A percentile compares a stretch with the other conserved stretches of the same genome.
These are phyloP conservation scores for Solanum sitiens DNA, from an alignment of 257 asterid genomes.

Conservation along the genomic window DNA sequence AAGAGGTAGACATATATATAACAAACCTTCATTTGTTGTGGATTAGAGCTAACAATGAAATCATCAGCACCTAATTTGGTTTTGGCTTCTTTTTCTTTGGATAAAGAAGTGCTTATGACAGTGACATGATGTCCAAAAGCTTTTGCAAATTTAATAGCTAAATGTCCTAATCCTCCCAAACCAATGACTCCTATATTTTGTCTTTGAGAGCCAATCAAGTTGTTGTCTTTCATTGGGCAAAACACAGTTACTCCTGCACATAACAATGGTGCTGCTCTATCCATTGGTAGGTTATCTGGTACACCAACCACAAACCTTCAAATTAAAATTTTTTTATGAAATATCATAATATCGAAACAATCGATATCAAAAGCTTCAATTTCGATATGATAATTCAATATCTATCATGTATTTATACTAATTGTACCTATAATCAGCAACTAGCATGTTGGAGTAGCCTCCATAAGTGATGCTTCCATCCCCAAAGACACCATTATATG, in stretches of 20 bases:
- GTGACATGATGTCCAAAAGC: slow-evolving; percentile 78
- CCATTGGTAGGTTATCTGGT: slow-evolving; percentile 68
- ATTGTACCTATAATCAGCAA: slow-evolving; percentile 46
- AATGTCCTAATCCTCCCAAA: slow-evolving; percentile 75
- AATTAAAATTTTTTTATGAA: too few species aligned
- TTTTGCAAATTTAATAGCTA: slow-evolving; percentile 72
- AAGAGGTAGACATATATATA: background rate
- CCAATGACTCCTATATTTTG: slow-evolving; percentile 62
- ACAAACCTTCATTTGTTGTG: slow-evolving; percentile 57
- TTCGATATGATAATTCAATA: too few species aligned
- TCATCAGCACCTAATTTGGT: slow-evolving; percentile 65
- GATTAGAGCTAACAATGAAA: slow-evolving; percentile 51
- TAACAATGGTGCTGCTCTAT: slow-evolving; percentile 75
- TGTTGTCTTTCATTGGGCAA: slow-evolving; percentile 54
- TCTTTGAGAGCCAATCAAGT: slow-evolving; percentile 27
- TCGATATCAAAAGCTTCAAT: too few species aligned
- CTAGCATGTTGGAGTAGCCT: slow-evolving; percentile 68
- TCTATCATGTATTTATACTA: too few species aligned
- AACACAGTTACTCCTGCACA: slow-evolving; percentile 76
- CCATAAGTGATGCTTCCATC: slow-evolving; percentile 90
- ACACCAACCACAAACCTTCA: slow-evolving; percentile 61
- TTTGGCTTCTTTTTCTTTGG: slow-evolving; percentile 67
- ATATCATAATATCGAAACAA: too few species aligned
- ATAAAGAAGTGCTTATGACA: slow-evolving; percentile 77
- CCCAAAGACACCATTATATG: slow-evolving; percentile 79